A percentile compares a stretch with the other conserved stretches of the same genome.
phyloP scores from a whole-genome alignment of 2,329 filamentous ascomycete species.

The Apiospora pterosperma region DNA sequence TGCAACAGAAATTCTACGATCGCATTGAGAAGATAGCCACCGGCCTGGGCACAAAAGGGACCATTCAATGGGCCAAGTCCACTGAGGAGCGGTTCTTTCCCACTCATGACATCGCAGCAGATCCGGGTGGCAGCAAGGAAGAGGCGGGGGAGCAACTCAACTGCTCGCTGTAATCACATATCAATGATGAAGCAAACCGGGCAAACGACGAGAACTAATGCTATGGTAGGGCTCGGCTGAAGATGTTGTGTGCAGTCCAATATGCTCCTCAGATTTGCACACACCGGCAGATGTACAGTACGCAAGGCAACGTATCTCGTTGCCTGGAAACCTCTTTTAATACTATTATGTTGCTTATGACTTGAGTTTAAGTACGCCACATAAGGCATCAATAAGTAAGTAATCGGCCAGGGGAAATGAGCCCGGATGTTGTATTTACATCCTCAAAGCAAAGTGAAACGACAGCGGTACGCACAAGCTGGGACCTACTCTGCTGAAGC shows the following conservation, averaged over 20 bases:
- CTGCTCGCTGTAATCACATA: not conserved
- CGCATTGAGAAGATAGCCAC: not conserved
- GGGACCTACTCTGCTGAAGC: too few species aligned
- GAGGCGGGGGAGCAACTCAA: not conserved
- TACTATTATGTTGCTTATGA: not conserved
- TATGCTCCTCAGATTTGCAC: not conserved
- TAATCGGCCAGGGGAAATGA: too few species aligned
- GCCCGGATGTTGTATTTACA: too few species aligned
- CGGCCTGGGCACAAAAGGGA: not conserved
- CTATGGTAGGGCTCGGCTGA: not conserved
- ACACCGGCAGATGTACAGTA: not conserved
- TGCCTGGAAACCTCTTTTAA: not conserved
- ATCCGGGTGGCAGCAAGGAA: not conserved
- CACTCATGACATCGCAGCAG: not conserved
- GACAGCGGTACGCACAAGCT: too few species aligned
- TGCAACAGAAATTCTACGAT: not conserved
- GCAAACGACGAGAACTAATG: not conserved
- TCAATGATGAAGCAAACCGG: not conserved
- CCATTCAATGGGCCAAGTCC: too few species aligned
- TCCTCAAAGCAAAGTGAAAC: too few species aligned
- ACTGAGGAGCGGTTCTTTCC: not conserved
- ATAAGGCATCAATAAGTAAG: not conserved
- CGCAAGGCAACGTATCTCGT: not conserved
- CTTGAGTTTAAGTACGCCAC: not conserved
- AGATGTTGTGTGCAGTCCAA: not conserved